Percentiles rank a stretch among this genome's conserved stretches.
These are phyloP conservation scores for Lentinula aciculospora DNA, from an alignment of 768 basidiomycete species.

Conservation along the genomic window DNA sequence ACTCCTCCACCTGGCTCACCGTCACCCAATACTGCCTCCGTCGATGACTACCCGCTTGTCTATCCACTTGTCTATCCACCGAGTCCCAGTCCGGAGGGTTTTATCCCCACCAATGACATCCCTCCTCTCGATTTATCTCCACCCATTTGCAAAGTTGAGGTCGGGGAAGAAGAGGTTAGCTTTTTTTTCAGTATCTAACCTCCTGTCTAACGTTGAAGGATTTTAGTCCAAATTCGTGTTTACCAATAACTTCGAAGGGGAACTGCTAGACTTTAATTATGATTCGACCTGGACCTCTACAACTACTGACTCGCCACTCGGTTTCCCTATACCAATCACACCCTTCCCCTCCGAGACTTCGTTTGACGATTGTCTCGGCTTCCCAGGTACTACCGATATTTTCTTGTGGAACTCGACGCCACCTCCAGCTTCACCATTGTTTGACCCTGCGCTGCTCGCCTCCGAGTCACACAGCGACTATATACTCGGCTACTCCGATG, in stretches of 20 bases:
- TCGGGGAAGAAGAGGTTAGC: not conserved
- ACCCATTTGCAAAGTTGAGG: constrained; percentile 13
- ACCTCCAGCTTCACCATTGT: not conserved
- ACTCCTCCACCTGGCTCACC: constrained; percentile 6
- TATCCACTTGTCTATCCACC: not conserved
- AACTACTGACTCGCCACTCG: not conserved
- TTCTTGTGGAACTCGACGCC: not conserved
- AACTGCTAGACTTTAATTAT: not conserved
- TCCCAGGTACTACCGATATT: not conserved
- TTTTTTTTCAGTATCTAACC: not conserved
- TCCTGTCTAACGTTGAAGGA: not conserved
- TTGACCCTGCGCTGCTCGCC: not conserved
- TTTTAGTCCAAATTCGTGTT: not conserved
- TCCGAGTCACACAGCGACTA: not conserved
- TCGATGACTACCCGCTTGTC: not conserved
- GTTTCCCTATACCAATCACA: not conserved
- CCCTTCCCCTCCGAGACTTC: not conserved
- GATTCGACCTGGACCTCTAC: not conserved
- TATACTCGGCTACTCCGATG: not conserved
- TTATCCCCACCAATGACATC: constrained; percentile 29
- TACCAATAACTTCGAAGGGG: not conserved
- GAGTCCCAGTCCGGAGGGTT: constrained; percentile 8
- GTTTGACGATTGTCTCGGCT: not conserved
- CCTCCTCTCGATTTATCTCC: constrained; percentile 25
- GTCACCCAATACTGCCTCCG: constrained; percentile 1